These are phyloP conservation scores for Suillus spraguei DNA, from an alignment of 768 basidiomycete genomes.

Conservation along the genomic window DNA sequence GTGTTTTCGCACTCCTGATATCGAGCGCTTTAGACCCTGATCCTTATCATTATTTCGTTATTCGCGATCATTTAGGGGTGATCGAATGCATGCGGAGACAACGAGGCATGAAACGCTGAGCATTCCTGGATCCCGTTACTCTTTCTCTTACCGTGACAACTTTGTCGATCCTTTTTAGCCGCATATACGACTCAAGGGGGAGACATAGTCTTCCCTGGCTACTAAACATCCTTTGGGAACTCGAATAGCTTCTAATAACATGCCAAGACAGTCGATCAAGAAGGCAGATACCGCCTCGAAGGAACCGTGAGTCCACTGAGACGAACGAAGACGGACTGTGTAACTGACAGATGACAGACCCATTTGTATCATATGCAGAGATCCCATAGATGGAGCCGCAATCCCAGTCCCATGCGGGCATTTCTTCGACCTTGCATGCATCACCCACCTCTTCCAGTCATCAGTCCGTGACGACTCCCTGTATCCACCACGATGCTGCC, in stretches of 20 bases:
- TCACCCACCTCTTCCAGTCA: slow-evolving; percentile 27
- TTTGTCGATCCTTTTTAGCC: slow-evolving; percentile 1
- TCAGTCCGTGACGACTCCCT: slow-evolving; percentile 33
- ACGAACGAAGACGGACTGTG: not conserved
- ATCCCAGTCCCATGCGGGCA: slow-evolving; percentile 29
- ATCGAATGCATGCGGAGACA: slow-evolving; percentile 6
- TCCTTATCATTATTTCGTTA: slow-evolving; percentile 6
- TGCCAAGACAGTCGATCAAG: slow-evolving; percentile 10
- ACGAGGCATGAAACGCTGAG: slow-evolving; percentile 6
- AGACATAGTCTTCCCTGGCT: not conserved
- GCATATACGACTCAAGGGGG: not conserved
- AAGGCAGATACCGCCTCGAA: not conserved
- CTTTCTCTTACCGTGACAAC: slow-evolving; percentile 3
- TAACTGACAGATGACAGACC: slow-evolving; percentile 3
- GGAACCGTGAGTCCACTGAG: slow-evolving; percentile 5
- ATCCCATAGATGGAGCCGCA: slow-evolving; percentile 17
- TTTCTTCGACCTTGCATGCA: slow-evolving; percentile 29
- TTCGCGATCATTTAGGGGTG: slow-evolving; percentile 7
- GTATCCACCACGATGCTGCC: slow-evolving; percentile 35
- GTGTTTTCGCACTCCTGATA: slow-evolving; percentile 9
- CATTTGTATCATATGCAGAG: slow-evolving; percentile 27
- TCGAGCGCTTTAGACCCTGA: slow-evolving; percentile 3
- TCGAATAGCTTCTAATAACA: not conserved
- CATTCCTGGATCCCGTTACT: not conserved
- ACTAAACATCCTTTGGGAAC: not conserved